These are phyloP conservation scores for Turritis glabra DNA, from an alignment of 345 rosid genomes.

Conservation along the genomic window DNA sequence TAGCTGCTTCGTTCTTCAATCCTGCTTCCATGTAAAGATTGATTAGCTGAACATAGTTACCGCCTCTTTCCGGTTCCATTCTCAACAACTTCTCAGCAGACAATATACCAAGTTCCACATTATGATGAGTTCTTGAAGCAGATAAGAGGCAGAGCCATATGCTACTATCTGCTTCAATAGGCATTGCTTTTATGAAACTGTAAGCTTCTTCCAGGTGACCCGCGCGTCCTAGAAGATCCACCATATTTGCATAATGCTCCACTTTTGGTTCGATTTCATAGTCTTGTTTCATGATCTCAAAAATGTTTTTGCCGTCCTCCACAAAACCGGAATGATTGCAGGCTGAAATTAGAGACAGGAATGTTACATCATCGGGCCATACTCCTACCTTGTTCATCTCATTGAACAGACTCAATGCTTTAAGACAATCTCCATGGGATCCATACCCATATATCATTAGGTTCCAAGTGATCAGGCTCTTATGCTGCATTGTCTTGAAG, in stretches of 20 bases:
- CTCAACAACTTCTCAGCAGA: constrained; percentile 58
- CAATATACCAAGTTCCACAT: constrained; percentile 61
- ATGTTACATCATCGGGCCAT: constrained; percentile 67
- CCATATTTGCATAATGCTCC: constrained; percentile 72
- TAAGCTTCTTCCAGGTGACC: constrained; percentile 67
- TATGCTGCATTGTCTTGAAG: constrained; percentile 51
- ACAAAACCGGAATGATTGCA: constrained; percentile 83
- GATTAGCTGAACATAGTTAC: constrained; percentile 64
- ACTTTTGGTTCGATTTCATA: constrained; percentile 52
- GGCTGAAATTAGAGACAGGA: constrained; percentile 67
- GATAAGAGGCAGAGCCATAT: constrained; percentile 71
- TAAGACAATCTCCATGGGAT: constrained; percentile 60
- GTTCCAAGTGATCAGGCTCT: constrained; percentile 70
- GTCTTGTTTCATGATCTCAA: constrained; percentile 53
- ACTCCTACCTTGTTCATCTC: constrained; percentile 59
- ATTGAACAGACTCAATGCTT: constrained; percentile 53
- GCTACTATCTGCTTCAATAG: constrained; percentile 57
- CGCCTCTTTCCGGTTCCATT: constrained; percentile 57
- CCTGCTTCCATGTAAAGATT: constrained; percentile 70
- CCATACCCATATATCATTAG: constrained; percentile 80
- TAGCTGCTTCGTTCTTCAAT: constrained; percentile 59
- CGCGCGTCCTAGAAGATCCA: constrained; percentile 79
- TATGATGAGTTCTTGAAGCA: constrained; percentile 58
- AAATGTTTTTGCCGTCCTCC: constrained; percentile 56
- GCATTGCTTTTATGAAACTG: constrained; percentile 54